Percentiles rank a stretch among this genome's conserved stretches.
Evolutionary conservation across 345 rosid species (phyloP).

Genomic region (Populus davidiana): DNA sequence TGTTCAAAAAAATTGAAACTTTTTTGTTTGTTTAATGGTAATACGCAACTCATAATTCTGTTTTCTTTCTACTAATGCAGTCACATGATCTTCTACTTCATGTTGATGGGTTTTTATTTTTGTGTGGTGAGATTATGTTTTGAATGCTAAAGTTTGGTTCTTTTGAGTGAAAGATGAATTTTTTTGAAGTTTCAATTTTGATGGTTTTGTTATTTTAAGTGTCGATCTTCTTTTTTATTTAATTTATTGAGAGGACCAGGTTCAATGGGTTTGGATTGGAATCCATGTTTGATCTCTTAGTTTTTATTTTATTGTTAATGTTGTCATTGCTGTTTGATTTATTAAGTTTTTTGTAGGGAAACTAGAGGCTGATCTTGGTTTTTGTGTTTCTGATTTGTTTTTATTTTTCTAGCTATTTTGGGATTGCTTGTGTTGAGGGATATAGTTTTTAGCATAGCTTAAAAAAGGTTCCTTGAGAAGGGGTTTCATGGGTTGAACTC

Average conservation of each 20-base stretch:
- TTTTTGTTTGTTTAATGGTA: background rate
- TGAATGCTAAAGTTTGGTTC: slow-evolving; percentile 30
- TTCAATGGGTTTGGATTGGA: slow-evolving; percentile 76
- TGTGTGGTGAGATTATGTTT: slow-evolving; percentile 22
- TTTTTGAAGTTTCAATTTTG: background rate
- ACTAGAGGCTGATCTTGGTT: slow-evolving; percentile 40
- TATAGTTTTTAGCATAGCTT: slow-evolving; percentile 36
- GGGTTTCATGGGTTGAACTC: slow-evolving; percentile 71
- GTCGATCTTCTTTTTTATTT: slow-evolving; percentile 16
- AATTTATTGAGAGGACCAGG: slow-evolving; percentile 35
- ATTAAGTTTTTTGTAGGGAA: slow-evolving; percentile 11
- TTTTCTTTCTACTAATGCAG: slow-evolving; percentile 44
- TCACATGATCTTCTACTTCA: slow-evolving; percentile 41
- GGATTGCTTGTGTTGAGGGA: slow-evolving; percentile 60
- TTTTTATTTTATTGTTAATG: slow-evolving; percentile 33
- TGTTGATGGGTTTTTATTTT: slow-evolving; percentile 23
- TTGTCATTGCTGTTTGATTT: slow-evolving; percentile 18
- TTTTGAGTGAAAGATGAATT: background rate
- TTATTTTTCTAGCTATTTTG: slow-evolving; percentile 28
- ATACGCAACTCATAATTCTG: background rate
- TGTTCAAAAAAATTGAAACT: background rate
- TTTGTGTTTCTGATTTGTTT: slow-evolving; percentile 35
- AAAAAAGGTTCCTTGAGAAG: slow-evolving; percentile 41
- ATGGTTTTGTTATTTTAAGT: slow-evolving; percentile 12
- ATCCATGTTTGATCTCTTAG: slow-evolving; percentile 80